Base-by-base conservation (phyloP, 768 basidiomycete species). In the Neoboletus magnificus region DNA sequence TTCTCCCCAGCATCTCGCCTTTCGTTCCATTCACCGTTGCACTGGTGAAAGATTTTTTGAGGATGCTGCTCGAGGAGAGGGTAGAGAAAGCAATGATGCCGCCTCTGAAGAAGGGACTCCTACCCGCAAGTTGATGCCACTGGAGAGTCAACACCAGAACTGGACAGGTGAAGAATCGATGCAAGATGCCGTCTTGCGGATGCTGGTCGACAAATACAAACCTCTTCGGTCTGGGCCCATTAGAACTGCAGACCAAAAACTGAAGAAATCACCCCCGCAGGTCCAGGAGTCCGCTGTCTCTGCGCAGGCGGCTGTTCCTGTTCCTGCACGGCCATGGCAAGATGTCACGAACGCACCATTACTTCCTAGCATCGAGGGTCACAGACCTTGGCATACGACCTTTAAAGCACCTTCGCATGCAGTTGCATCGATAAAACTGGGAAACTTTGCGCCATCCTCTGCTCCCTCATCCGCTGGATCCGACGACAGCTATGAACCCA, bases 131-230 rank as follows among this genome's bases (percentile, higher is more conserved):
- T 60, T 70, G 50, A 62, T 59, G 49, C 71, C 58, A 30, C 60
- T 76, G 47, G 76, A 80, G 59, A 74, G 71, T 46, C 76, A 81
- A 61, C 74, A 86, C 33, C 75, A 80, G 54, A 86, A 91, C 65
- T 92, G 89, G 91, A 81, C 80, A 2, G 89, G 89, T 0, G 88
- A 93, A 12, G 91, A 93, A 69, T 75, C 78, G 8, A 76, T 82
- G 1, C 74, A 83, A 50, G 85, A 89, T 71, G 80, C 84, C 0
- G 85, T 93, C 1, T 75, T 91, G 18, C 81, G 91, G 22, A 93
- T 95, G 89, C 78, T 93, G 6, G 79, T 92, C 33, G 91, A 93
- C 75, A 88, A 90, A 66, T 86, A 93, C 75, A 92, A 89, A 70
- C 90, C 91, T 1, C 71, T 92, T 33, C 79, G 89, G n/a, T 79